Conservation (phyloP, 2,329 filamentous ascomycete species). For the Bertia moriformis region DNA sequence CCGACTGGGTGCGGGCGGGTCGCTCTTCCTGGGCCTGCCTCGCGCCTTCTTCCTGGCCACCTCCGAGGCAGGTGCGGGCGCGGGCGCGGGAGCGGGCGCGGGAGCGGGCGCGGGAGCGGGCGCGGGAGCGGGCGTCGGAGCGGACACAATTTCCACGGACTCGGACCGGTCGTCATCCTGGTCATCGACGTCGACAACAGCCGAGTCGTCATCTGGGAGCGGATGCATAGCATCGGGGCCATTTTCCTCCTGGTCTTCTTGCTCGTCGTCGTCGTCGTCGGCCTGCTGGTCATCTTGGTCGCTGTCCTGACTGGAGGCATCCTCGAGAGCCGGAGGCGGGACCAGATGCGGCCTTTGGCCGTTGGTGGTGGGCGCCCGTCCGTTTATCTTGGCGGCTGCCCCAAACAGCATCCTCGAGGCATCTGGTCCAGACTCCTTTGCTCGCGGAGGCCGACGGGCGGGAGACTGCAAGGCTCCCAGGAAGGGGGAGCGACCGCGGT, state of each 20-base stretch:
- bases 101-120: too few relatives aligned
- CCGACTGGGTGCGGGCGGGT: too few relatives aligned
- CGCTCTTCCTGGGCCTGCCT: too few relatives aligned
- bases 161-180: constrained; percentile 1
- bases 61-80: too few relatives aligned
- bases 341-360: constrained; percentile 7
- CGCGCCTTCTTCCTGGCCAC: too few relatives aligned
- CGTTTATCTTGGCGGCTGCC: constrained; percentile 7
- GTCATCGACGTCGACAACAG: constrained; percentile 18
- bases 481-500: constrained; percentile 39
- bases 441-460: constrained; percentile 38
- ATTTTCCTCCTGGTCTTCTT: constrained; percentile 10
- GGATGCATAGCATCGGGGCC: constrained; percentile 6
- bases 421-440: constrained; percentile 20
- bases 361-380: constrained; percentile 11
- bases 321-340: constrained; percentile 7
- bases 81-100: too few relatives aligned
- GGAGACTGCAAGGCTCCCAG: constrained; percentile 49
- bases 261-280: constrained; percentile 11
- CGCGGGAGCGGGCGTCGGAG: too few relatives aligned
- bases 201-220: constrained; percentile 7
- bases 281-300: constrained; percentile 14
- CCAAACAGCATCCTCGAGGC: background rate
- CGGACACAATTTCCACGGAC: background rate
- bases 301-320: too few relatives aligned